Percentiles rank a stretch among this genome's conserved stretches.
Evolutionary conservation across 331 rosid genomes (phyloP).

Genomic region (Pyrus hybrid): DNA sequence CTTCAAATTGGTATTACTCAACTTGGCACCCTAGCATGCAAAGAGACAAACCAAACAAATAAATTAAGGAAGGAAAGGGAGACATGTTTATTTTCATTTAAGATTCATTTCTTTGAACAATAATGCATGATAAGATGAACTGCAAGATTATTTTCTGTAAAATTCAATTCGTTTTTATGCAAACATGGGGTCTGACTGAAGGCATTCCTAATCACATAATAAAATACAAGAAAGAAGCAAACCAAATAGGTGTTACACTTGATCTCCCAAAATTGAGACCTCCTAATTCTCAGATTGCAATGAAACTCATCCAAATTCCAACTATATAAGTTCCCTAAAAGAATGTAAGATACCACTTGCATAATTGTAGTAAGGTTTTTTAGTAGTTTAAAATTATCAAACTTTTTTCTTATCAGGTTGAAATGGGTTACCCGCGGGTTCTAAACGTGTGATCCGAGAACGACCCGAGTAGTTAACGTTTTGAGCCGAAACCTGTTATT

Average conservation of each 20-base stretch:
- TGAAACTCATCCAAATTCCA: neutral
- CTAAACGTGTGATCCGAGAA: no score
- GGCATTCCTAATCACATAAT: neutral
- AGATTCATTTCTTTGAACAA: neutral
- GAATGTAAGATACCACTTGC: neutral
- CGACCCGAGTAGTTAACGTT: no score
- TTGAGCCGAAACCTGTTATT: no score
- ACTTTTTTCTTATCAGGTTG: no score
- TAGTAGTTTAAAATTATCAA: no score
- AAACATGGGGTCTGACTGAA: neutral
- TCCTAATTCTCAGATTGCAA: neutral
- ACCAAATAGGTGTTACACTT: neutral
- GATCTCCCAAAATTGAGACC: neutral
- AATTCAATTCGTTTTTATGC: neutral
- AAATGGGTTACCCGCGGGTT: no score
- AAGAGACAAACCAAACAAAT: neutral
- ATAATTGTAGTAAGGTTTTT: no score
- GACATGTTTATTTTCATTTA: neutral
- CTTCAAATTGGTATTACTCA: constrained; percentile 66
- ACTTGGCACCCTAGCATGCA: constrained; percentile 68
- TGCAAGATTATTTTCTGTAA: neutral
- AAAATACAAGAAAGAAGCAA: neutral
- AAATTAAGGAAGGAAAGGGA: neutral
- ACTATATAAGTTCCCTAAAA: neutral
- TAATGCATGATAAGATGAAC: neutral